phyloP scores from a whole-genome alignment of 805 yeast species.

The Spathaspora girioi region DNA sequence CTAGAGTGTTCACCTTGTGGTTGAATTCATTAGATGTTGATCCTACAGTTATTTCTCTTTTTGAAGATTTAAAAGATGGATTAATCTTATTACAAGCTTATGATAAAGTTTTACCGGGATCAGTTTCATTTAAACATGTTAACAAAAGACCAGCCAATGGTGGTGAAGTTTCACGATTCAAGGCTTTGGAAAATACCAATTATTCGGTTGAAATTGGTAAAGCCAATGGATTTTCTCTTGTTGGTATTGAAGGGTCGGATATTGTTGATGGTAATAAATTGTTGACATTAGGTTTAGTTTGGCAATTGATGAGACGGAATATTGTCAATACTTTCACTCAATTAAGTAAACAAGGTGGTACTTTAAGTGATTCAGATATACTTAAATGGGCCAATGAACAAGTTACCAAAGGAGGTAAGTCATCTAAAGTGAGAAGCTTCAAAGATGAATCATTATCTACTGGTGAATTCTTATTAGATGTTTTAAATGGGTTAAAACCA shows the following conservation, averaged over 20 bases:
- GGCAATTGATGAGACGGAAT: conserved; percentile 98
- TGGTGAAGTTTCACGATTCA: conserved; percentile 78
- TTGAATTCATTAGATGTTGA: conserved; percentile 93
- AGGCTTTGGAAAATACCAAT: conserved; percentile 95
- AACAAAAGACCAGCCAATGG: conserved; percentile 82
- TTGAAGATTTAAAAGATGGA: conserved; percentile 95
- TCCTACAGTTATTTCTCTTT: conserved; percentile 86
- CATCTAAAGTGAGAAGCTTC: conserved; percentile 73
- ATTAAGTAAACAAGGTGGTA: conserved; percentile 53
- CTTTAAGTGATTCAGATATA: conserved; percentile 76
- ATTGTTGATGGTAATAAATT: conserved; percentile 90
- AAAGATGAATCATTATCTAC: conserved; percentile 72
- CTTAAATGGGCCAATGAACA: conserved; percentile 91
- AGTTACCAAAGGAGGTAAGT: conserved; percentile 81
- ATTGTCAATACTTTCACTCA: conserved; percentile 78
- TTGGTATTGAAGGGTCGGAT: conserved; percentile 97
- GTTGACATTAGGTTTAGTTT: conserved; percentile 86
- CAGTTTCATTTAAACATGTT: conserved; percentile 72
- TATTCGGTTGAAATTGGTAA: conserved; percentile 97
- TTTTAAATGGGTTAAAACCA: conserved; percentile 89
- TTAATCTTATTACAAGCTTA: conserved; percentile 84
- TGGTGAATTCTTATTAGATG: conserved; percentile 83
- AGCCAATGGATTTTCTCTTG: conserved; percentile 86
- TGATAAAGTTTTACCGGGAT: conserved; percentile 93
- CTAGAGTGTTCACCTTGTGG: conserved; percentile 97